Evolutionary conservation across 768 basidiomycete genomes (phyloP), one percentile per base, ranked within the genome.

Genomic region (Calvatia gigantea): DNA sequence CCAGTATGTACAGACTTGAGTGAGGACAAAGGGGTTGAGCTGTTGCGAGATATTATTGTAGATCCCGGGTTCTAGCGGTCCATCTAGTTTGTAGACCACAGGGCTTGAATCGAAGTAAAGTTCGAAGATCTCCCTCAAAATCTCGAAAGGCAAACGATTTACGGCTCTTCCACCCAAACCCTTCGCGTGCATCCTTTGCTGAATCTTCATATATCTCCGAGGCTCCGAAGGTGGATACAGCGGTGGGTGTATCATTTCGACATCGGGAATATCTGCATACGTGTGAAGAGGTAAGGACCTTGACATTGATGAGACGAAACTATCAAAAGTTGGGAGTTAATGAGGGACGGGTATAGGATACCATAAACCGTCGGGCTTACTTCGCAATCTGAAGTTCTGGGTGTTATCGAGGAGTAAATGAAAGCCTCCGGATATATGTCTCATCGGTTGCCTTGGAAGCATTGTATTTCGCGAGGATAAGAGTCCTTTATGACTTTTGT

Each of bases 11-110:
- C 48, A 50, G n/a, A 50, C 35, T 19, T 50, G 48, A 3, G 32
- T 15, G 12, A 50, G 32, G 12, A 35, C 23, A 23, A 50, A 38
- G 3, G 48, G 48, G 14, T 23, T 50, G 15, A 50, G 29, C 27
- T 50, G 48, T 9, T 50, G 48, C n/a, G 32, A 25, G 19, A 50
- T 12, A n/a, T 38, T 50, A 14, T 29, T 50, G 35, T 50, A 50
- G 12, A 50, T 25, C 5, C 48, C 48, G 2, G 48, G 48, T 50
- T 11, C 25, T 21, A 50, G 33, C 6, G 45, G 28, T 8, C 45
- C 45, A 38, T 19, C 17, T 0, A 17, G 21, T 6, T 2, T 7
- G n/a, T 50, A 38, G 9, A 50, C 33, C 7, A 27, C 9, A 3
- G 48, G 48, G 19, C 48, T 23, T 21, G 35, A 35, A 14, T 19